Conservation (phyloP, 1,284 basidiomycete species). For the Ceratobasidium sp. region DNA sequence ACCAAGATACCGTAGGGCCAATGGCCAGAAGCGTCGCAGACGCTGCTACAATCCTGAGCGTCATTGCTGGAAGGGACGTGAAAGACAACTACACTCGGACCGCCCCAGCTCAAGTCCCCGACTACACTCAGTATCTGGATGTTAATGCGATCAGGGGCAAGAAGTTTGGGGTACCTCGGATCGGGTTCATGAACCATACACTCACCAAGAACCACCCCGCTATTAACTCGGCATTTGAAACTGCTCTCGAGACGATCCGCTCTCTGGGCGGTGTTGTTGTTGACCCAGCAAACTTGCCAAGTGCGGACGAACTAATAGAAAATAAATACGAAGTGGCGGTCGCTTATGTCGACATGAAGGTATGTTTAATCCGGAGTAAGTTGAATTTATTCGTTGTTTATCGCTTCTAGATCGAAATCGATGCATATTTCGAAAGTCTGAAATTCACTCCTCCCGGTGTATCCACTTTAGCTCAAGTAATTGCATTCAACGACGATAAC, state of each 20-base stretch:
- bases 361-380: not conserved
- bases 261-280: constrained; percentile 68
- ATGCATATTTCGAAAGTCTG: constrained; percentile 3
- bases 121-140: constrained; percentile 65
- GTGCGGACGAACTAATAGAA: constrained; percentile 62
- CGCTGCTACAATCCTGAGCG: constrained; percentile 65
- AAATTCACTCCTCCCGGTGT: constrained; percentile 66
- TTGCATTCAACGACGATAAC: constrained; percentile 63
- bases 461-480: constrained; percentile 64
- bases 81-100: constrained; percentile 70
- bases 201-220: constrained; percentile 20
- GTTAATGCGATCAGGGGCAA: constrained; percentile 64
- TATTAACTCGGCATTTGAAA: constrained; percentile 59
- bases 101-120: constrained; percentile 65
- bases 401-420: not conserved
- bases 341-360: constrained; percentile 52
- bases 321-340: constrained; percentile 66
- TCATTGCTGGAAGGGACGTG: constrained; percentile 68
- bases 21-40: constrained; percentile 68
- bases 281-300: constrained; percentile 70
- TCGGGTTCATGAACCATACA: constrained; percentile 39
- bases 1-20: constrained; percentile 74
- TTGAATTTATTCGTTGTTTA: not conserved
- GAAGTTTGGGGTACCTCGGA: constrained; percentile 67
- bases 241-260: constrained; percentile 61